Conservation (phyloP, 257 asterid species). For the Nicotiana obtusifolia region DNA sequence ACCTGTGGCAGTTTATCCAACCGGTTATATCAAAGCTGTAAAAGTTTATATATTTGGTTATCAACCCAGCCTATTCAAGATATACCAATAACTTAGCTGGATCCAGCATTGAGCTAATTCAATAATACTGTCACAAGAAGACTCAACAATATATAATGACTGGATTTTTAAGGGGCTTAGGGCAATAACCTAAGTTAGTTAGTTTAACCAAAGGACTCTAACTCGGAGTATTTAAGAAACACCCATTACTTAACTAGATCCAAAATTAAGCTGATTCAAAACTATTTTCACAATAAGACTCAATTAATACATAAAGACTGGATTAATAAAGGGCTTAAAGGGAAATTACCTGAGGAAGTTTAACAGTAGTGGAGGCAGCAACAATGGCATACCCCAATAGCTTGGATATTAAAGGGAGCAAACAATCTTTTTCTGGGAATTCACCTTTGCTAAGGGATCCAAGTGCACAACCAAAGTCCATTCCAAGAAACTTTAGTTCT, state of each 20-base stretch:
- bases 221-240: background rate
- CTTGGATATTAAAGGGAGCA: constrained; percentile 87
- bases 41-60: too few relatives aligned
- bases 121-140: background rate
- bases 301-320: background rate
- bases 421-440: constrained; percentile 85
- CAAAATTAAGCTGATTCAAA: background rate
- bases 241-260: background rate
- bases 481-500: constrained; percentile 69
- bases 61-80: background rate
- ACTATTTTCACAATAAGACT: background rate
- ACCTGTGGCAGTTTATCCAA: too few relatives aligned
- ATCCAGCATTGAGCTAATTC: background rate
- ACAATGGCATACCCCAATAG: constrained; percentile 88
- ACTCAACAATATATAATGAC: background rate
- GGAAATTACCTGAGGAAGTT: constrained; percentile 75
- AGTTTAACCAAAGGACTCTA: background rate
- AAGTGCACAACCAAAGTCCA: constrained; percentile 87
- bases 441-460: constrained; percentile 67
- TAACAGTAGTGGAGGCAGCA: constrained; percentile 95
- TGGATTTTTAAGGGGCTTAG: background rate
- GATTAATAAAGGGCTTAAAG: background rate
- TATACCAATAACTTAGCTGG: background rate
- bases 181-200: background rate
- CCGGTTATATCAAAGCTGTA: too few relatives aligned